These are phyloP conservation scores for Patellifolia procumbens DNA, from an alignment of 179 eudicot species.

Conservation along the genomic window DNA sequence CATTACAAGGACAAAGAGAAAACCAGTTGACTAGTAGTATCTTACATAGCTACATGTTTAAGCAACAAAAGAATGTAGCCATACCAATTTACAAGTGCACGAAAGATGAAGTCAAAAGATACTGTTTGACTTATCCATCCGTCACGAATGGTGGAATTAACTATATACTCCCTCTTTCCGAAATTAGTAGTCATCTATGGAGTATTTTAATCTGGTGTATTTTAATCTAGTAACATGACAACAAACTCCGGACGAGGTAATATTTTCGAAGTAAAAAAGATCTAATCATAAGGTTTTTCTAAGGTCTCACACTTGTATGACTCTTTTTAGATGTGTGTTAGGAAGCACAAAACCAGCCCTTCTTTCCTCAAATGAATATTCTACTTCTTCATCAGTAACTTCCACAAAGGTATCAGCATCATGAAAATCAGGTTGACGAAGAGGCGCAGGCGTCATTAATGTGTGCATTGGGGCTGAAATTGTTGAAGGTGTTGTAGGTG, in stretches of 20 bases:
- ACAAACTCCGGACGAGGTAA: not conserved
- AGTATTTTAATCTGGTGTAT: not conserved
- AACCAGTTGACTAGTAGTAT: not conserved
- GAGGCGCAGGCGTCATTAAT: slow-evolving; percentile 49
- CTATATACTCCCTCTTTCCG: not conserved
- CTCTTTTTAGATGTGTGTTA: slow-evolving; percentile 34
- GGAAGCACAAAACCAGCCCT: slow-evolving; percentile 71
- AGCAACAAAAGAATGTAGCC: not conserved
- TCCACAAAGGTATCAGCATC: slow-evolving; percentile 18
- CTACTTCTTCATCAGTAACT: slow-evolving; percentile 53
- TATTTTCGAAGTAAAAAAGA: not conserved
- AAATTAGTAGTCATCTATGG: not conserved
- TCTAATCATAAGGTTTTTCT: not conserved
- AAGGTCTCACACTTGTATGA: slow-evolving; percentile 28
- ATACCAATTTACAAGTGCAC: slow-evolving; percentile 10
- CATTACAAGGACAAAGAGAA: too few relatives aligned
- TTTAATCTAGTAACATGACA: not conserved
- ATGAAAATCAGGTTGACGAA: slow-evolving; percentile 5
- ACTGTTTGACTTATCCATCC: slow-evolving; percentile 30
- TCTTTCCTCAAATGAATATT: slow-evolving; percentile 81
- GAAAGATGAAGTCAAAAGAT: slow-evolving; percentile 31
- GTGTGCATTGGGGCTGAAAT: slow-evolving; percentile 63
- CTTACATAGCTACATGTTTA: slow-evolving; percentile 4
- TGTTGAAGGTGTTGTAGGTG: slow-evolving; percentile 53
- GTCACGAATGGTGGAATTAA: not conserved